Evolutionary conservation across 192 early-diverging fungal genomes (phyloP).

Genomic region (Backusella sp.): DNA sequence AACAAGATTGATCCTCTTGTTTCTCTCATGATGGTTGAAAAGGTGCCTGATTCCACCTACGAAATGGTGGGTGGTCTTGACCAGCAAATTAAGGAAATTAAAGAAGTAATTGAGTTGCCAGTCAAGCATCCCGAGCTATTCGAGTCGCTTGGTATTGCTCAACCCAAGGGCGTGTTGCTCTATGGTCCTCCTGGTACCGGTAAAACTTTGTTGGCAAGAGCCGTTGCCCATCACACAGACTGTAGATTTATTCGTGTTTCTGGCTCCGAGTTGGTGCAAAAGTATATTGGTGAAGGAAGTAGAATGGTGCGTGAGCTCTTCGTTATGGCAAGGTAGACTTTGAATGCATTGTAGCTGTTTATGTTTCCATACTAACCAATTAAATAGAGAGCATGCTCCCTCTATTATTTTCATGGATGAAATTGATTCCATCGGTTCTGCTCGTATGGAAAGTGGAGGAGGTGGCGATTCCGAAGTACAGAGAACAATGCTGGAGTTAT

Average conservation of each 20-base stretch:
- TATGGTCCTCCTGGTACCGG: slow-evolving; percentile 90
- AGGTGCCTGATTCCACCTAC: slow-evolving; percentile 99
- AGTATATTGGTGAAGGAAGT: slow-evolving; percentile 92
- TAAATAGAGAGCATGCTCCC: slow-evolving; percentile 77
- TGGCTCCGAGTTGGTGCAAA: slow-evolving; percentile 88
- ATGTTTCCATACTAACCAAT: not conserved
- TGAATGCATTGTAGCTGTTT: not conserved
- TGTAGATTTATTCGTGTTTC: slow-evolving; percentile 91
- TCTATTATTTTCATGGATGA: slow-evolving; percentile 95
- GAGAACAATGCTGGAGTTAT: slow-evolving; percentile 86
- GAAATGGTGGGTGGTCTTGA: slow-evolving; percentile 99
- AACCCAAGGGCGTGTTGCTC: slow-evolving; percentile 96
- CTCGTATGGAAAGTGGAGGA: slow-evolving; percentile 74
- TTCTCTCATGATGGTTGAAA: slow-evolving; percentile 99
- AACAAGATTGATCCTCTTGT: slow-evolving; percentile 99
- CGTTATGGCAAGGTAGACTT: slow-evolving; percentile 75
- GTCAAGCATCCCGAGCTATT: slow-evolving; percentile 99
- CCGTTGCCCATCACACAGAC: slow-evolving; percentile 92
- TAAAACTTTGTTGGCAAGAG: slow-evolving; percentile 85
- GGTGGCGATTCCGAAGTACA: slow-evolving; percentile 90
- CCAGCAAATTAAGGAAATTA: slow-evolving; percentile 99
- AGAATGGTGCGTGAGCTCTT: slow-evolving; percentile 91
- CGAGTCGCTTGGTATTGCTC: slow-evolving; percentile 96
- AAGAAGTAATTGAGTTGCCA: slow-evolving; percentile 99
- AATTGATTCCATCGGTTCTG: slow-evolving; percentile 88